These are phyloP conservation scores for Gremmenia infestans DNA, from an alignment of 2,329 filamentous ascomycete genomes.

Conservation along the genomic window DNA sequence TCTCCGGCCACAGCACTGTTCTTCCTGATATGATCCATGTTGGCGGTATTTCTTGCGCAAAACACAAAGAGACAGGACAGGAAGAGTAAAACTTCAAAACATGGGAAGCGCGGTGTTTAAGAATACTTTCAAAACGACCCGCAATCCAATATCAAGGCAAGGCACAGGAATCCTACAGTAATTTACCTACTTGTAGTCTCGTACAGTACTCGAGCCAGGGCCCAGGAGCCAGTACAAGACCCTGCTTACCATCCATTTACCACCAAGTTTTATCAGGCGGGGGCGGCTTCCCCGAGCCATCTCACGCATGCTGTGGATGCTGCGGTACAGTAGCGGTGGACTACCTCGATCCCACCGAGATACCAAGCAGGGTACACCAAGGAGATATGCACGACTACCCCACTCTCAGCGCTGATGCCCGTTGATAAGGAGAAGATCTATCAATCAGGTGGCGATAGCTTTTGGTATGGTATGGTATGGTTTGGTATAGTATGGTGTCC, in stretches of 20 bases:
- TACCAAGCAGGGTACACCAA: neutral
- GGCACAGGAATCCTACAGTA: neutral
- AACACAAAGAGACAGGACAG: neutral
- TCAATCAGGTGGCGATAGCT: too few relatives aligned
- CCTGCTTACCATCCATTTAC: neutral
- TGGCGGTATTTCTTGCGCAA: neutral
- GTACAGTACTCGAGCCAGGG: neutral
- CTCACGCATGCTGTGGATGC: neutral
- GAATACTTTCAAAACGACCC: neutral
- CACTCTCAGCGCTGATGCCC: neutral
- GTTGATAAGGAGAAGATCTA: neutral
- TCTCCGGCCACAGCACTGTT: neutral
- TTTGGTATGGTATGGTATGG: too few relatives aligned
- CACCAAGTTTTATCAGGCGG: neutral
- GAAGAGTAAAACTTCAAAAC: neutral
- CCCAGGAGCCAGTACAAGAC: neutral
- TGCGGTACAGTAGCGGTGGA: neutral
- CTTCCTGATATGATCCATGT: constrained; percentile 18
- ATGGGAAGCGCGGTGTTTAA: neutral
- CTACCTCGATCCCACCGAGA: too few relatives aligned
- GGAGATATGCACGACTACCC: neutral
- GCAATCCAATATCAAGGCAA: neutral
- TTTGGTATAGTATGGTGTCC: too few relatives aligned
- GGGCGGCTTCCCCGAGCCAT: neutral
- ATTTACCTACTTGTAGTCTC: too few relatives aligned